Conservation (phyloP, 139 green algal species). For the Ettlia oleoabundans region DNA sequence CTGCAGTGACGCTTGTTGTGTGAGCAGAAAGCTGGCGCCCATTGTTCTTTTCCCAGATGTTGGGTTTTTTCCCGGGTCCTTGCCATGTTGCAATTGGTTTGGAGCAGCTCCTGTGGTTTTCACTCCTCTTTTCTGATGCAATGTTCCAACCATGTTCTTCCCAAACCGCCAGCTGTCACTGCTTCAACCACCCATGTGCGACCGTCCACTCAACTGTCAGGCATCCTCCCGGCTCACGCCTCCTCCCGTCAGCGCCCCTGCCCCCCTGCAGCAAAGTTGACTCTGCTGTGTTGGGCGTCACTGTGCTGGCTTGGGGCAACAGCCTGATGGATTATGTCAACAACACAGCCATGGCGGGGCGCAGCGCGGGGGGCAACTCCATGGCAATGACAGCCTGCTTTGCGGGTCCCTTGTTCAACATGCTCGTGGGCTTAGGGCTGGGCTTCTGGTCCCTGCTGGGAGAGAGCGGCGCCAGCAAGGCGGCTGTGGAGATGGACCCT, state of each 20-base stretch:
- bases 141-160: no score
- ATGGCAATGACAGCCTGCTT: conserved; percentile 95
- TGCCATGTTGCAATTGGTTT: no score
- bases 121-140: no score
- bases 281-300: conserved; percentile 79
- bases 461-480: not conserved
- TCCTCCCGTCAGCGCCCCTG: not conserved
- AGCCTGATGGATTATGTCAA: conserved; percentile 85
- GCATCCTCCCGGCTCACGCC: not conserved
- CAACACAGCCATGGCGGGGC: conserved; percentile 81
- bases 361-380: conserved; percentile 43
- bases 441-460: conserved; percentile 37
- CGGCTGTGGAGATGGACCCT: conserved; percentile 53
- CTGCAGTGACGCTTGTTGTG: not conserved
- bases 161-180: no score
- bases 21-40: no score
- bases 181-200: not conserved
- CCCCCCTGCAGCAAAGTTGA: conserved; percentile 30
- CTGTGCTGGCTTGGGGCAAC: conserved; percentile 91
- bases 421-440: conserved; percentile 73
- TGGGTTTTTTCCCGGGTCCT: no score
- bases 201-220: not conserved
- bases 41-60: no score
- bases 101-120: no score
- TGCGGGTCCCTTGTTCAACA: conserved; percentile 91